Conservation (phyloP, 2,329 filamentous ascomycete species). For the Sclerotinia borealis region DNA sequence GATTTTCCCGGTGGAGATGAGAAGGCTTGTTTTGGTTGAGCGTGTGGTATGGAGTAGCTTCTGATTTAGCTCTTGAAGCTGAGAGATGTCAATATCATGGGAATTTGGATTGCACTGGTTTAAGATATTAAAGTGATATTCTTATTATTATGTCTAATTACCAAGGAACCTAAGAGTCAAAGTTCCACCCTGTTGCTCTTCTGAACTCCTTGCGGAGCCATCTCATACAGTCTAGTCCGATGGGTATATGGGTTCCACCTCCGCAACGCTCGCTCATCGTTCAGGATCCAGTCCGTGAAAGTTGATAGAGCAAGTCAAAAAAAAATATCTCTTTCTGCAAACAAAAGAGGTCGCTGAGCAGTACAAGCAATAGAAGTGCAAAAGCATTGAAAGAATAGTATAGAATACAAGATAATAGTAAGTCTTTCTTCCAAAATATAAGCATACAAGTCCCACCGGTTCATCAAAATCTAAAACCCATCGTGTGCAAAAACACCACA, state of each 20-base stretch:
- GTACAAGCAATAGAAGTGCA: slow-evolving; percentile 7
- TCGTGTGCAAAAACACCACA: slow-evolving; percentile 11
- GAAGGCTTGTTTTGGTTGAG: not conserved
- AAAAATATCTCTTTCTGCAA: not conserved
- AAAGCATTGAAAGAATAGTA: slow-evolving; percentile 8
- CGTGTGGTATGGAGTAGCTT: too few relatives aligned
- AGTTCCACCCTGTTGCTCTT: not conserved
- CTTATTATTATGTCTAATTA: not conserved
- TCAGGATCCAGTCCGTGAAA: slow-evolving; percentile 5
- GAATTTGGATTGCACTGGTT: not conserved
- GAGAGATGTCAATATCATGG: not conserved
- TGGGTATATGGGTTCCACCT: slow-evolving; percentile 7
- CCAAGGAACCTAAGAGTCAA: not conserved
- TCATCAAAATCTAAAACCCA: slow-evolving; percentile 12
- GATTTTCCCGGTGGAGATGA: not conserved
- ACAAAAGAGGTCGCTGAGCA: slow-evolving; percentile 11
- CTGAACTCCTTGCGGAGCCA: slow-evolving; percentile 1
- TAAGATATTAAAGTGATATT: slow-evolving; percentile 1
- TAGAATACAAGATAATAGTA: slow-evolving; percentile 12
- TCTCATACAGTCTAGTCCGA: slow-evolving; percentile 7
- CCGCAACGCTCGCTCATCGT: not conserved
- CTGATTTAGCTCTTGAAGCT: not conserved
- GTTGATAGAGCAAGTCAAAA: not conserved
- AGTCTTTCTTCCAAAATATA: slow-evolving; percentile 10
- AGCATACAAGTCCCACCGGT: slow-evolving; percentile 14